Percentiles rank a stretch among this genome's conserved stretches.
Evolutionary conservation across 148 eudicot genomes (phyloP).

Genomic region (Fagopyrum tataricum): DNA sequence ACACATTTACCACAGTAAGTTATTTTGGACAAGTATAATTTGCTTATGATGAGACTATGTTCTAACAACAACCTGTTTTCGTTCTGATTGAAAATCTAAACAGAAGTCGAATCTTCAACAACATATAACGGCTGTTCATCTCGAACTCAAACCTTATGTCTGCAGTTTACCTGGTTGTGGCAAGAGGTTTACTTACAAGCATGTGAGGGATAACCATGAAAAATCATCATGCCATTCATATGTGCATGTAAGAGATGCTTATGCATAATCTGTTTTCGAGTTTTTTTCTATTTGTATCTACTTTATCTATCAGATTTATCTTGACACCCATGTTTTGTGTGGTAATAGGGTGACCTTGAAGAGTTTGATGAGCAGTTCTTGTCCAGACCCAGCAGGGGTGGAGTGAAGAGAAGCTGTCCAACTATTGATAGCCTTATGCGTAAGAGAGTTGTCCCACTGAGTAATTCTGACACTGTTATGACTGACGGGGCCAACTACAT

Average conservation of each 20-base stretch:
- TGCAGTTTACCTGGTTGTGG: conserved; percentile 74
- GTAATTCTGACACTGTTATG: conserved; percentile 16
- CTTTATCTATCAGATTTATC: background rate
- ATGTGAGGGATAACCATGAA: conserved; percentile 89
- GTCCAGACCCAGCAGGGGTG: conserved; percentile 31
- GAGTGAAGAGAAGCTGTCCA: conserved; percentile 28
- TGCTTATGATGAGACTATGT: background rate
- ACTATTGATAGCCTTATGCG: conserved; percentile 28
- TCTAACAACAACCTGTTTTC: background rate
- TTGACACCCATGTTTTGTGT: background rate
- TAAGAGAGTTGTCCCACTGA: conserved; percentile 29
- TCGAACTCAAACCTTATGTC: conserved; percentile 40
- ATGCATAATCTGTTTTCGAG: background rate
- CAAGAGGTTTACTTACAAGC: conserved; percentile 78
- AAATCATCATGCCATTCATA: conserved; percentile 57
- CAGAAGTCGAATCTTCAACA: conserved; percentile 86
- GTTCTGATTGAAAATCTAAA: background rate
- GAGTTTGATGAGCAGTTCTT: conserved; percentile 34
- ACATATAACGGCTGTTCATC: conserved; percentile 76
- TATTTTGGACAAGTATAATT: background rate
- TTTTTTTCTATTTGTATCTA: background rate
- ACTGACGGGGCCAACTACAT: conserved; percentile 19
- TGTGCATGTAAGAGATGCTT: conserved; percentile 32
- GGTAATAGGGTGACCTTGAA: conserved; percentile 32
- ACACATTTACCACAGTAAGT: conserved; percentile 68